Base-by-base conservation (phyloP, 2,329 filamentous ascomycete species). In the Diaporthe longicolla region DNA sequence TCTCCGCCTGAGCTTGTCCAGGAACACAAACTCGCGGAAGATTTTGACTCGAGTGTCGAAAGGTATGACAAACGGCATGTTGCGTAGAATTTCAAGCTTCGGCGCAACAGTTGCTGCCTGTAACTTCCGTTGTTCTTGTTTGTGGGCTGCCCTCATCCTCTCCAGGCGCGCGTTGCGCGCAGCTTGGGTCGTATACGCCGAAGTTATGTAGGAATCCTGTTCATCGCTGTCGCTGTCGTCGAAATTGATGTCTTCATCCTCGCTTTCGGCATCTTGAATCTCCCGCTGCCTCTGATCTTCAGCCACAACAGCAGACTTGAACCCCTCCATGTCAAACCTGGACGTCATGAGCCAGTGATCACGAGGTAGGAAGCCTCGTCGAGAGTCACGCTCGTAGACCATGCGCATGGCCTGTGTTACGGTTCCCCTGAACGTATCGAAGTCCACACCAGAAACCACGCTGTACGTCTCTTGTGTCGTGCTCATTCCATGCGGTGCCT, bases 51-150 rank as follows among this genome's bases (percentile, higher is more conserved):
- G 89, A 0, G 94, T 97, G 50, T 94, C 91, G 78, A 99, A 99
- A 0, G 96, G 97, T 58, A 99, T 97, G 77, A 96, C 94, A 81
- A 98, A 99, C 0, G 97, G 97, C 92, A 99, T 97, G 79, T 98
- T 97, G 77, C 97, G 93, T 68, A 99, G 84, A 7, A 99, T 94
- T 80, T 98, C 95, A 13, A 98, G 86, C 77, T 96, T 93, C 0
- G 97, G 96, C 0, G 93, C 94, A 75, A 98, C 91, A 19, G 93
- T 89, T 63, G 95, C 94, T 32, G 97, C 84, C 75, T 94, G 90
- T 77, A 94, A 91, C 77, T 92, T 91, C 50, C 92, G 88, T 57
- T 92, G 91, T 9, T 89, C 88, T 79, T 91, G 91, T 76, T 91
- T 89, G 79, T 94, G 91, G 77, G 91, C 89, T 52, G 87, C 86